Base-by-base conservation (phyloP, 1,139 yeast genomes). In the Yamadazyma membranifaciens region DNA sequence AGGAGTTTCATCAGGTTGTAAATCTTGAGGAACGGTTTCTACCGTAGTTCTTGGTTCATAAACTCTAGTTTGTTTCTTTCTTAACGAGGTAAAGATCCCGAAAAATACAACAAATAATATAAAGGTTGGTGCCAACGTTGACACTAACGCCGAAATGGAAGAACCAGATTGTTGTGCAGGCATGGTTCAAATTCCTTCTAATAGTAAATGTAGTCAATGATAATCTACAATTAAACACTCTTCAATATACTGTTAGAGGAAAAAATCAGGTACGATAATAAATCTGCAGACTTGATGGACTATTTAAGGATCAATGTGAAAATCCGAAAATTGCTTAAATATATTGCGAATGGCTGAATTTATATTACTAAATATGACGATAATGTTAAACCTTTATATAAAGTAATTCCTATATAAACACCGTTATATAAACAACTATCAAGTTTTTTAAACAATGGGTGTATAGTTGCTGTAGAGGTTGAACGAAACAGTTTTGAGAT, bases 31-130 rank as follows among this genome's bases (percentile, higher is more conserved):
- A 22, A 72, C 57, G 1, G 73, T 53, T 25, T 62, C 56, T 35
- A 78, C 77, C n/a, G 57, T 48, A 3, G 82, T 63, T 54, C 95
- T 80, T 14, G 96, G 96, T 60, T 87, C 92, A 59, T 92, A 92
- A 24, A 88, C 87, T 50, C 91, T 70, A 45, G 65, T 70, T 57
- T 83, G 78, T 48, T 68, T 74, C 44, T 84, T 79, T 55, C 97
- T 75, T 41, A 92, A 57, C 3, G 68, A 33, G n/a, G 88, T 50
- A 58, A 92, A 92, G 4, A 73, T 62, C 0, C 63, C 31, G 11
- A 83, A 56, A 52, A 87, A 84, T 2, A 78, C 68, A 3, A 66
- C 67, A 43, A 83, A 83, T 10, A 87, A 61, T 34, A 80, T 56
- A 22, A 62, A 52, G 16, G 62, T 65, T 6, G 75, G 75, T 26